Conservation (phyloP, 495 filamentous ascomycete genomes). For the Aspergillus leporis region DNA sequence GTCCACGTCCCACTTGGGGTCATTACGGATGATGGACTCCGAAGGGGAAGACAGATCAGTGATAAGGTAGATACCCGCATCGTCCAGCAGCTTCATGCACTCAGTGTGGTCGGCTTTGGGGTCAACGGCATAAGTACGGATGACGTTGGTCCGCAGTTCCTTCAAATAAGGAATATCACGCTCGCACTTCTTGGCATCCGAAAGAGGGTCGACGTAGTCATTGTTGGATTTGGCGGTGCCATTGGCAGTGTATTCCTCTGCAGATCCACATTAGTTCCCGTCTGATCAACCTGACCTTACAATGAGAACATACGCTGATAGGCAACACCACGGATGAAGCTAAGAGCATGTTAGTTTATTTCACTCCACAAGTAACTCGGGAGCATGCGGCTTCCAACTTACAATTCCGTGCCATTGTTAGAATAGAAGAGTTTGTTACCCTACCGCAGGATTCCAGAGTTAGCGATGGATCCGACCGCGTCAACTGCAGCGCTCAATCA, state of each 20-base stretch:
- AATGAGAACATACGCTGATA: slow-evolving; percentile 67
- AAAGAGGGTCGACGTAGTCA: slow-evolving; percentile 68
- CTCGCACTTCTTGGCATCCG: slow-evolving; percentile 66
- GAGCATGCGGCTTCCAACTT: slow-evolving; percentile 22
- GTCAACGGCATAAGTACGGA: slow-evolving; percentile 94
- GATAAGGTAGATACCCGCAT: slow-evolving; percentile 93
- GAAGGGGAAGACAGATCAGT: slow-evolving; percentile 82
- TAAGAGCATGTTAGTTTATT: slow-evolving; percentile 18
- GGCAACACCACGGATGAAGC: slow-evolving; percentile 83
- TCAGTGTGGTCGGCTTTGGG: slow-evolving; percentile 71
- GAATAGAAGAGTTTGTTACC: slow-evolving; percentile 29
- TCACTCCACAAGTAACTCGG: too few species aligned
- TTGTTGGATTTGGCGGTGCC: slow-evolving; percentile 31
- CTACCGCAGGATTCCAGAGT: slow-evolving; percentile 7
- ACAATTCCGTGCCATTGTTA: slow-evolving; percentile 80
- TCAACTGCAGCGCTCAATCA: neutral
- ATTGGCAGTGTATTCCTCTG: slow-evolving; percentile 50
- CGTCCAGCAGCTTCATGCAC: slow-evolving; percentile 85
- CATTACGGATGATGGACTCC: slow-evolving; percentile 78
- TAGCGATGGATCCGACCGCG: neutral
- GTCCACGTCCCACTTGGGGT: slow-evolving; percentile 74
- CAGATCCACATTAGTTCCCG: neutral
- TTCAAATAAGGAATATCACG: slow-evolving; percentile 83
- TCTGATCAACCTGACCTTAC: neutral
- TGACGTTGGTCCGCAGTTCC: slow-evolving; percentile 80